Evolutionary conservation across 306 rosid species (phyloP), one percentile per base, ranked within the genome.

Genomic region (Prunus persica): DNA sequence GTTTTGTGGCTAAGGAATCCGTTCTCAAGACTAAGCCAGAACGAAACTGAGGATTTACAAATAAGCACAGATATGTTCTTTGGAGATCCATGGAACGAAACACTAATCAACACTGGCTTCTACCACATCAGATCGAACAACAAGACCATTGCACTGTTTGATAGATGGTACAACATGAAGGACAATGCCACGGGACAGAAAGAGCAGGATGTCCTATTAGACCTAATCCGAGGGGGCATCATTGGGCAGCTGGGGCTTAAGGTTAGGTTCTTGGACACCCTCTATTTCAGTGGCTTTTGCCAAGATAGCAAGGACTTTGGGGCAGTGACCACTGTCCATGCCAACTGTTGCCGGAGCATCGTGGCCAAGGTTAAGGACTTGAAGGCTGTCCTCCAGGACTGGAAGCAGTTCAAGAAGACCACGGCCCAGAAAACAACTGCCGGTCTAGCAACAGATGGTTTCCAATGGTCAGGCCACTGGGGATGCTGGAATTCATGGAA

Each of bases 1-100:
- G 85, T 94, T 54, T 67, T 91, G 91, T 94, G 98, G 98, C 72
- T 94, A 27, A 86, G 98, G 80, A 71, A 91, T n/a, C 97, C 97
- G 14, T 86, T 90, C 70, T 11, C 13, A 64, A 87, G 32, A 60
- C 80, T 91, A 25, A 94, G 89, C 73, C 86, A 70, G 8, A 78
- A 90, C 49, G 85, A 85, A 58, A 85, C 74, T 0, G 89, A 87
- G 46, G 98, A 93, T 32, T 25, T 94, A 0, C 97, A 94, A 80
- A 88, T 91, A 0, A 94, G 97, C 76, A 85, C 89, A 0, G 96
- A 94, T 60, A 0, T 1, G 0, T 91, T 79, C 73, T 19, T 22
- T 0, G 87, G 89, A 0, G 58, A 94, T 85, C 89, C 91, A 5
- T 80, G 89, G 93, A 81, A 78, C 9, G 20, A 79, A 50, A 52